Evolutionary conservation across 2,329 filamentous ascomycete species (phyloP).

Genomic region (Chaetomiaceae sp.): DNA sequence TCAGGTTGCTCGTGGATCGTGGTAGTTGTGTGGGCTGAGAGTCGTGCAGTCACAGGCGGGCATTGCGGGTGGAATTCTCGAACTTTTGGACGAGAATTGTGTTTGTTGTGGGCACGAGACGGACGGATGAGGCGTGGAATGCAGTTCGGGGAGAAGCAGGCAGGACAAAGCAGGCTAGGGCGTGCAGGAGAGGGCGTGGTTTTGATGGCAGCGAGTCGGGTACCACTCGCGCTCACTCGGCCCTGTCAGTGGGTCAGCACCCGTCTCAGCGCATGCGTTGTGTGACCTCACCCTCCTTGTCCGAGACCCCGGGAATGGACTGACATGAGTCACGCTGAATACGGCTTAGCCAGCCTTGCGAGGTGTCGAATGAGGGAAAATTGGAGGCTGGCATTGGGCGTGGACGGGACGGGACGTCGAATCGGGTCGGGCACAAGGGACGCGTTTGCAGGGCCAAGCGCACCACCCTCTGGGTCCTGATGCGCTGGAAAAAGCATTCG

Average conservation of each 20-base stretch:
- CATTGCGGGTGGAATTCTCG: conserved; percentile 25
- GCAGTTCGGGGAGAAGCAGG: conserved; percentile 12
- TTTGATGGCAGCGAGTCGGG: conserved; percentile 14
- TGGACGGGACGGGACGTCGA: conserved; percentile 23
- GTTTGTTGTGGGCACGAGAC: conserved; percentile 22
- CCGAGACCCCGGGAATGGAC: neutral
- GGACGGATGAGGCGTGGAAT: conserved; percentile 15
- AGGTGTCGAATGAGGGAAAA: conserved; percentile 16
- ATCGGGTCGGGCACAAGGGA: conserved; percentile 20
- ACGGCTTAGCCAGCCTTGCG: conserved; percentile 23
- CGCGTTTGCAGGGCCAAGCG: conserved; percentile 1
- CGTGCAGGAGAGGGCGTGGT: conserved; percentile 19
- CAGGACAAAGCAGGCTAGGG: conserved; percentile 22
- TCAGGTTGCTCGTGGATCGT: conserved; percentile 20
- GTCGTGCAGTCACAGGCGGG: conserved; percentile 20
- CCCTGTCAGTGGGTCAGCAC: no score
- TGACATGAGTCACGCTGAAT: conserved; percentile 25
- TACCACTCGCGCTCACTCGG: no score
- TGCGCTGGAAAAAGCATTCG: neutral
- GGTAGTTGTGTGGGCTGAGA: conserved; percentile 16
- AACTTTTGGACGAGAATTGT: conserved; percentile 21
- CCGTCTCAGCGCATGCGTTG: neutral
- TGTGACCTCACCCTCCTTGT: conserved; percentile 8
- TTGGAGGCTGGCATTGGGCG: conserved; percentile 26
- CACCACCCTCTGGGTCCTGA: neutral